Percentiles rank a stretch among this genome's conserved stretches.
Evolutionary conservation across 2,329 filamentous ascomycete species (phyloP).

Genomic region (Hypoxylon sp.): DNA sequence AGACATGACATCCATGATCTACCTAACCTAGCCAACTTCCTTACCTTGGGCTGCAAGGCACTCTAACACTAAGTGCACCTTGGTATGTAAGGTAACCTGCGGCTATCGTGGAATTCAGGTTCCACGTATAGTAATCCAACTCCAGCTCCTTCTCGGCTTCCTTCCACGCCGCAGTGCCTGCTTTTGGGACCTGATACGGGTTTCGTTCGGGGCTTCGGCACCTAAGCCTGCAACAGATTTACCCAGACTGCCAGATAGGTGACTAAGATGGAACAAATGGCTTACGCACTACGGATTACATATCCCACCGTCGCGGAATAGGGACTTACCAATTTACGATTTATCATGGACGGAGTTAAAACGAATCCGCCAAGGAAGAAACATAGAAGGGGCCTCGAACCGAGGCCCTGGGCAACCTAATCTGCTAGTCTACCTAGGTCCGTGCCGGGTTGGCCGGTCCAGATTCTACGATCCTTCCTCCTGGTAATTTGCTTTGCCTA

Average conservation of each 20-base stretch:
- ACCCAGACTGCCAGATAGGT: slow-evolving; percentile 8
- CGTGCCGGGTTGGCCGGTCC: slow-evolving; percentile 35
- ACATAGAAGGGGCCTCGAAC: slow-evolving; percentile 28
- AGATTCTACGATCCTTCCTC: slow-evolving; percentile 35
- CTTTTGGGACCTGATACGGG: slow-evolving; percentile 18
- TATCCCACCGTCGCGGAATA: slow-evolving; percentile 6
- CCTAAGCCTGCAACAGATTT: slow-evolving; percentile 21
- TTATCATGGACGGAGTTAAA: slow-evolving; percentile 39
- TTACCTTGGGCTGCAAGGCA: slow-evolving; percentile 37
- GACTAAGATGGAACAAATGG: slow-evolving; percentile 21
- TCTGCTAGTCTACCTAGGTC: slow-evolving; percentile 18
- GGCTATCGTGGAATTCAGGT: slow-evolving; percentile 42
- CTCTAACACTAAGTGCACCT: neutral
- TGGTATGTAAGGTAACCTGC: slow-evolving; percentile 22
- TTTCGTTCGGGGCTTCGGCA: slow-evolving; percentile 30
- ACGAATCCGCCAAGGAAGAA: slow-evolving; percentile 24
- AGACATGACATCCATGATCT: neutral
- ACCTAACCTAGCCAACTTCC: slow-evolving; percentile 2
- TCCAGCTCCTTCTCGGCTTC: slow-evolving; percentile 39
- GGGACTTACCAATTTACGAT: slow-evolving; percentile 13
- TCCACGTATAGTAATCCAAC: slow-evolving; percentile 37
- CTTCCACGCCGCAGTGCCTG: slow-evolving; percentile 28
- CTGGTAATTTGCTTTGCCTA: slow-evolving; percentile 39
- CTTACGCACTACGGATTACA: slow-evolving; percentile 34
- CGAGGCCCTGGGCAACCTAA: slow-evolving; percentile 41